Evolutionary conservation across 257 asterid genomes (phyloP), one percentile per base, ranked within the genome.

Genomic region (Gentiana macrophylla): DNA sequence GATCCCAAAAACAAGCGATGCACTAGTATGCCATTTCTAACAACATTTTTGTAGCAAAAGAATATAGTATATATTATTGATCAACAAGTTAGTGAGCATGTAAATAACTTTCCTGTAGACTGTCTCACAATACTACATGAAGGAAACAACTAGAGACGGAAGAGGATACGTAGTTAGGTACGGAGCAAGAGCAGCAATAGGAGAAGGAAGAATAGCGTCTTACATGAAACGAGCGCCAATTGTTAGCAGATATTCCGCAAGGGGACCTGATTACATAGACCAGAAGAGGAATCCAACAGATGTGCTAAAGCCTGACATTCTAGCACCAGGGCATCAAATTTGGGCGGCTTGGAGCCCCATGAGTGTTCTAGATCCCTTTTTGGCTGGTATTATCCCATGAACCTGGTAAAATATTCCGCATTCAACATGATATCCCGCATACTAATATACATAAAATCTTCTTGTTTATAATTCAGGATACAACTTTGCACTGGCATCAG

Each of bases 281-380:
- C 78, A 67, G 58, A 69, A 38, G 11, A 78, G 77, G 70, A 79
- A 37, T 49, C 92, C 98, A 10, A 74, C 72, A 6, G 96, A 91
- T 70, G 85, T 91, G 6, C 89, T 91, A 8, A 91, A 87, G 82
- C 98, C 96, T 1, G 96, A 91, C 65, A 74, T 87, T 67, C 68
- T 91, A 68, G 98, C 96, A 37, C 96, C 96, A 1, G 98, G 95
- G 41, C 82, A 87, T 72, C 98, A 91, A 66, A 87, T 87, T 47
- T 91, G 96, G 96, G 96, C 87, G 41, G 98, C 96, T 41, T 87
- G 98, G 98, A 91, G 95, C 65, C 95, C 98, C 72, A 76, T 78
- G 87, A 91, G 96, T 69, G 81, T 67, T 62, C 57, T 32, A 45
- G 72, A 83, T 75, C 89, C 94, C 47, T 68, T 83, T 46, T 75